phyloP scores from a whole-genome alignment of 768 basidiomycete genomes.

The Leucocoprinus sp. region DNA sequence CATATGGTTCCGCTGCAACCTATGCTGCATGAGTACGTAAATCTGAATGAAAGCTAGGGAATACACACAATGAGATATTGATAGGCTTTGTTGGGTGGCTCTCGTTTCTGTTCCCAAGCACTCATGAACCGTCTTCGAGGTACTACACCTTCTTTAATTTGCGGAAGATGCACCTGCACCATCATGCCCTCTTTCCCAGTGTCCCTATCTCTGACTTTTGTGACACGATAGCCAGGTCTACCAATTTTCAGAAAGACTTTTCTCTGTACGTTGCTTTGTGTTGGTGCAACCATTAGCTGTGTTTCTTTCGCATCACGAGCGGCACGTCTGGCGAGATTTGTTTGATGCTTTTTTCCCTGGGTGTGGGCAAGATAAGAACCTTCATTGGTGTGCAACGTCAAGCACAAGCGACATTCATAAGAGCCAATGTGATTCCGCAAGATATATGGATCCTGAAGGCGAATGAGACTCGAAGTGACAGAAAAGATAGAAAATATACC shows the following conservation, averaged over 20 bases:
- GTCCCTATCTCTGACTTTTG: constrained; percentile 89
- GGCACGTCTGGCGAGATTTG: constrained; percentile 93
- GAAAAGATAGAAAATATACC: constrained; percentile 32
- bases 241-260: constrained; percentile 98
- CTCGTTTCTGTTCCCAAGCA: constrained; percentile 94
- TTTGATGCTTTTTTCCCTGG: constrained; percentile 99
- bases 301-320: constrained; percentile 96
- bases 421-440: constrained; percentile 98
- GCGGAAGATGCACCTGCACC: constrained; percentile 94
- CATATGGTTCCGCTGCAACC: constrained; percentile 99
- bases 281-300: constrained; percentile 79
- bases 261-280: constrained; percentile 71
- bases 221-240: constrained; percentile 89
- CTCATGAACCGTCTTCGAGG: constrained; percentile 94
- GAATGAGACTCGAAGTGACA: constrained; percentile 8
- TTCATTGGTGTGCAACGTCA: constrained; percentile 99
- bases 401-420: constrained; percentile 93
- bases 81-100: constrained; percentile 92
- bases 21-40: constrained; percentile 27
- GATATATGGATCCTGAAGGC: constrained; percentile 82
- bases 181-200: constrained; percentile 94
- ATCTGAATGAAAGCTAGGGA: constrained; percentile 10
- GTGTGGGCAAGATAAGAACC: constrained; percentile 98
- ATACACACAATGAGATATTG: constrained; percentile 90
- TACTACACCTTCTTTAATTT: constrained; percentile 79